phyloP scores from a whole-genome alignment of 1,284 basidiomycete genomes.

The Fomes fomentarius region DNA sequence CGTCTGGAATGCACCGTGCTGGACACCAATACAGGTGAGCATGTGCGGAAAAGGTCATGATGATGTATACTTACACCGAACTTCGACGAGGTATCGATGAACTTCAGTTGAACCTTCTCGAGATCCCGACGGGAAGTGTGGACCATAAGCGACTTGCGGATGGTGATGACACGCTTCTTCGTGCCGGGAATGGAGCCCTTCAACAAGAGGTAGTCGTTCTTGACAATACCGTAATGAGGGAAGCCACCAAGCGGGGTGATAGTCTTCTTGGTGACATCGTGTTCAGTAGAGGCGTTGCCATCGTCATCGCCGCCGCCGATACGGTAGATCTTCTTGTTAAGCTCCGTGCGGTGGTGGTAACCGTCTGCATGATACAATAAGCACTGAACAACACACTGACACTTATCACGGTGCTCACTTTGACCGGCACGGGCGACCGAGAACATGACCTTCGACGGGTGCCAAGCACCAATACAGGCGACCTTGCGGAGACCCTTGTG shows the following conservation, averaged over 20 bases:
- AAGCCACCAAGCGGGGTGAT: slow-evolving; percentile 99
- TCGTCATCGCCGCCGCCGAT: slow-evolving; percentile 85
- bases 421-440: slow-evolving; percentile 99
- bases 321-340: slow-evolving; percentile 99
- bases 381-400: background rate
- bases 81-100: slow-evolving; percentile 98
- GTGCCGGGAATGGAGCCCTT: slow-evolving; percentile 95
- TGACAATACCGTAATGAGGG: slow-evolving; percentile 98
- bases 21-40: slow-evolving; percentile 24
- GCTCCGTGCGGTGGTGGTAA: slow-evolving; percentile 98
- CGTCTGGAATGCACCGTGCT: slow-evolving; percentile 97
- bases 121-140: slow-evolving; percentile 88
- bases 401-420: slow-evolving; percentile 55
- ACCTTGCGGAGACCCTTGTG: slow-evolving; percentile 99
- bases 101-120: slow-evolving; percentile 98
- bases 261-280: slow-evolving; percentile 90
- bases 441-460: slow-evolving; percentile 99
- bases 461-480: slow-evolving; percentile 99
- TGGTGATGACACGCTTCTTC: slow-evolving; percentile 97
- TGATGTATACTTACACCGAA: slow-evolving; percentile 70
- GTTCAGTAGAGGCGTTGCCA: slow-evolving; percentile 90
- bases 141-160: slow-evolving; percentile 88
- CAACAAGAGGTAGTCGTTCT: slow-evolving; percentile 97
- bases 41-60: background rate
- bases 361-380: slow-evolving; percentile 62